Conservation (phyloP, 257 asterid species). For the Capsicum baccatum region DNA sequence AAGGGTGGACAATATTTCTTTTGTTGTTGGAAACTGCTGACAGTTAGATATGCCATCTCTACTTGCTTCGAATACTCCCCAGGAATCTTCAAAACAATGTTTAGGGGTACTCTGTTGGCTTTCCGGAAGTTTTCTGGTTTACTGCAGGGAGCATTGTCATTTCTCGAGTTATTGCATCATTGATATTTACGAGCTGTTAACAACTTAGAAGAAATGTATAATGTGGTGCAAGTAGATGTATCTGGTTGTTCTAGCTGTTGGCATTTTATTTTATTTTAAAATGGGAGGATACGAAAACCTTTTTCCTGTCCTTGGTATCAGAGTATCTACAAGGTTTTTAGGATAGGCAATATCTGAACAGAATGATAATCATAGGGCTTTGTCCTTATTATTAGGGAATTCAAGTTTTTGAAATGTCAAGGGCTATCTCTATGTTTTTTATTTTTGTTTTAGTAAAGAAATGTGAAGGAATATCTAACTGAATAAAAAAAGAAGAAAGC, state of each 20-base stretch:
- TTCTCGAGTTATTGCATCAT: constrained; percentile 6
- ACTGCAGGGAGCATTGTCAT: neutral
- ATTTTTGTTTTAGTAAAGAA: neutral
- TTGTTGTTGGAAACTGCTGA: constrained; percentile 7
- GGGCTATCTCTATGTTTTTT: neutral
- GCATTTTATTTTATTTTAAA: neutral
- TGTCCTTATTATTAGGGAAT: neutral
- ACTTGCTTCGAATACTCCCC: neutral
- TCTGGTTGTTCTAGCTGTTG: neutral
- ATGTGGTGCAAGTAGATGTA: constrained; percentile 24
- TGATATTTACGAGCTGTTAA: neutral
- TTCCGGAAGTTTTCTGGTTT: neutral
- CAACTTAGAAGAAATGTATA: neutral
- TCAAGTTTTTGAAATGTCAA: neutral
- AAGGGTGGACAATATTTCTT: neutral
- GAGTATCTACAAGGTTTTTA: neutral
- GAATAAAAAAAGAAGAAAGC: neutral
- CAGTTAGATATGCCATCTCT: neutral
- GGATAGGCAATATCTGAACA: constrained; percentile 3
- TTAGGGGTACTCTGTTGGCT: constrained; percentile 2
- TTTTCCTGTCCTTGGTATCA: constrained; percentile 11
- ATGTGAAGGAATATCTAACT: neutral
- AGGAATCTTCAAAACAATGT: neutral
- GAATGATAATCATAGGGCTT: constrained; percentile 10
- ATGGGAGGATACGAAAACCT: neutral